phyloP scores from a whole-genome alignment of 1,284 basidiomycete species.

The Austropuccinia psidii region DNA sequence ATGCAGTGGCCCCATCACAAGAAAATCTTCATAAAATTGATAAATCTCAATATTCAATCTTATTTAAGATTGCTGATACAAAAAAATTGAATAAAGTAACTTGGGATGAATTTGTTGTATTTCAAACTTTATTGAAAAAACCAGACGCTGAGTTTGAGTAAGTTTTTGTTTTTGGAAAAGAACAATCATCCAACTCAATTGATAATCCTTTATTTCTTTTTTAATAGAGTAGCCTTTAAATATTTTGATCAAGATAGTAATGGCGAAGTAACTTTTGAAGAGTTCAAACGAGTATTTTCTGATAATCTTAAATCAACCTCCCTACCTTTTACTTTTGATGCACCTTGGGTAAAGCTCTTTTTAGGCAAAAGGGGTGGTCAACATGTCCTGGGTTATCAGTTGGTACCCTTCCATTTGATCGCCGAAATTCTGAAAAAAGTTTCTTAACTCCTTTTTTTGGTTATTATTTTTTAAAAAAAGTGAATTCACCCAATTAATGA shows the following conservation, averaged over 20 bases:
- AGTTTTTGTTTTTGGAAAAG: slow-evolving; percentile 44
- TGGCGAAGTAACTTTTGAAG: slow-evolving; percentile 79
- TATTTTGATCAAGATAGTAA: slow-evolving; percentile 87
- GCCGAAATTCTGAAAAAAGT: not conserved
- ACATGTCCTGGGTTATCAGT: slow-evolving; percentile 82
- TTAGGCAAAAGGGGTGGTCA: slow-evolving; percentile 78
- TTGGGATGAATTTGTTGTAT: slow-evolving; percentile 89
- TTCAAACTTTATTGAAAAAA: slow-evolving; percentile 72
- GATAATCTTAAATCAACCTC: slow-evolving; percentile 68
- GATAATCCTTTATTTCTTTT: not conserved
- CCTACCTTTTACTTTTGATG: slow-evolving; percentile 90
- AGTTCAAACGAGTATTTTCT: slow-evolving; percentile 82
- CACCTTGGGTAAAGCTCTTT: slow-evolving; percentile 89
- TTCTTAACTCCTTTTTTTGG: slow-evolving; percentile 16
- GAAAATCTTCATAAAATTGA: slow-evolving; percentile 24
- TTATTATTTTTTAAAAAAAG: slow-evolving; percentile 48
- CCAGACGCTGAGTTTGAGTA: slow-evolving; percentile 77
- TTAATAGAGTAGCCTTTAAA: slow-evolving; percentile 69
- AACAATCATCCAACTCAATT: not conserved
- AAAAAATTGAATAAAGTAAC: slow-evolving; percentile 69
- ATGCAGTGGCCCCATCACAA: slow-evolving; percentile 23
- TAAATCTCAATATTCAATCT: slow-evolving; percentile 48
- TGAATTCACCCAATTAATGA: slow-evolving; percentile 94
- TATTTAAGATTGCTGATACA: slow-evolving; percentile 77
- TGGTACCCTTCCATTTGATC: not conserved